Conservation (phyloP, 1,284 basidiomycete species). For the Mycosarcoma mackinlayi region DNA sequence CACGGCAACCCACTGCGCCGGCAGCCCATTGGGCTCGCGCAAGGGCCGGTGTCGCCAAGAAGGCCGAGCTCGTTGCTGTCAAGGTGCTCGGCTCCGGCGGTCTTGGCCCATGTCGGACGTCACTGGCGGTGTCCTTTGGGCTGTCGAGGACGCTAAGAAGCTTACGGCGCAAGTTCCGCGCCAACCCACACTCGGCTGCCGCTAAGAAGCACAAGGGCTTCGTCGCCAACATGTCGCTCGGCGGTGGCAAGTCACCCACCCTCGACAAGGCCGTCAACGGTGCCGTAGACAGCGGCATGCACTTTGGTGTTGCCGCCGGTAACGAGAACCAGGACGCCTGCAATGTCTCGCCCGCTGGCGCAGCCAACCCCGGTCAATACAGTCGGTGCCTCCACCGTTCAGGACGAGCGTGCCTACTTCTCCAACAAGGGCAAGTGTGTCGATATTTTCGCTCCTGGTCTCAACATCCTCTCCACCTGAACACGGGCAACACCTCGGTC, state of each 20-base stretch:
- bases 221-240: constrained; percentile 97
- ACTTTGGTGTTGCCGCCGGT: constrained; percentile 84
- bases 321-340: constrained; percentile 79
- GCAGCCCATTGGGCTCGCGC: constrained; percentile 74
- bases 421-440: constrained; percentile 75
- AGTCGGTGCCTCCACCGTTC: constrained; percentile 73
- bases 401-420: constrained; percentile 88
- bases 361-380: constrained; percentile 80
- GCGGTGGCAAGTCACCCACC: constrained; percentile 90
- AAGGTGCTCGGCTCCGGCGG: constrained; percentile 95
- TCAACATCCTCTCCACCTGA: constrained; percentile 75
- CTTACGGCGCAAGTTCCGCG: constrained; percentile 73
- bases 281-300: constrained; percentile 84
- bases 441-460: constrained; percentile 83
- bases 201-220: constrained; percentile 86
- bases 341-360: constrained; percentile 80
- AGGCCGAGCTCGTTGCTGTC: constrained; percentile 90
- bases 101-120: constrained; percentile 96
- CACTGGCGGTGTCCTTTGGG: constrained; percentile 77
- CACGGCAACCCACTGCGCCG: constrained; percentile 80
- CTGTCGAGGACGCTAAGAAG: constrained; percentile 76
- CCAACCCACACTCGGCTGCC: constrained; percentile 76
- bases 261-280: constrained; percentile 87
- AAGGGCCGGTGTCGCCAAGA: constrained; percentile 95
- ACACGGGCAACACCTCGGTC: constrained; percentile 71